Evolutionary conservation across 805 yeast genomes (phyloP).

Genomic region (Wickerhamiella qilinensis): DNA sequence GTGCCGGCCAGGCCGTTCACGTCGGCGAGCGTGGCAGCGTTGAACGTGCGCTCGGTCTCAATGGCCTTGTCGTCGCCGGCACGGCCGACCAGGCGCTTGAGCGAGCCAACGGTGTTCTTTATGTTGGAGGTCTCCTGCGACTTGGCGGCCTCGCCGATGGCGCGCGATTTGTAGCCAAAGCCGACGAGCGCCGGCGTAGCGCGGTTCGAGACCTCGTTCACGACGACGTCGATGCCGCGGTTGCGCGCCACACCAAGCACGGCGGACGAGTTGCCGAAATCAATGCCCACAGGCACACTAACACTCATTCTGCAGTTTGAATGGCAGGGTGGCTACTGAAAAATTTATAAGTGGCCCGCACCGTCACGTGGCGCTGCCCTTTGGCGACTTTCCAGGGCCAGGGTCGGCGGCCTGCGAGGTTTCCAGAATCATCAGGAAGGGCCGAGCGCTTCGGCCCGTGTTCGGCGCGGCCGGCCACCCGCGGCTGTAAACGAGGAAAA

Average conservation of each 20-base stretch:
- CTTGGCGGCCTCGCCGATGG: slow-evolving; percentile 90
- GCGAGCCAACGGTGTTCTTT: slow-evolving; percentile 88
- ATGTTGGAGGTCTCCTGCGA: slow-evolving; percentile 92
- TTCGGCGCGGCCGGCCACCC: no score
- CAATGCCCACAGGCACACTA: slow-evolving; percentile 58
- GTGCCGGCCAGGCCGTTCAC: slow-evolving; percentile 64
- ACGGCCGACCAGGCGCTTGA: slow-evolving; percentile 85
- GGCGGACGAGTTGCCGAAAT: slow-evolving; percentile 88
- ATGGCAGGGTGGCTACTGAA: neutral
- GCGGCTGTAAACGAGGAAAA: no score
- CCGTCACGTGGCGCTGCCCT: no score
- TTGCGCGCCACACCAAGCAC: slow-evolving; percentile 89
- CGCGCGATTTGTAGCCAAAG: slow-evolving; percentile 77
- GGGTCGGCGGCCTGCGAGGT: no score
- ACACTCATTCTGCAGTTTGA: slow-evolving; percentile 16
- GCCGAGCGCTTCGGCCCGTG: no score
- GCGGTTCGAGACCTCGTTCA: slow-evolving; percentile 97
- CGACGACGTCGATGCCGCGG: slow-evolving; percentile 96
- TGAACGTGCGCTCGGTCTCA: slow-evolving; percentile 53
- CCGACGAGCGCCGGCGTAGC: slow-evolving; percentile 87
- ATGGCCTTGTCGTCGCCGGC: slow-evolving; percentile 60
- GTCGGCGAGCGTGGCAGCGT: slow-evolving; percentile 56
- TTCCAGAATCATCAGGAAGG: no score
- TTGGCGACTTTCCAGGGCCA: no score
- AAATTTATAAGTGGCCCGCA: no score